phyloP scores from a whole-genome alignment of 208 protist species.

The Acanthamoeba triangularis region DNA sequence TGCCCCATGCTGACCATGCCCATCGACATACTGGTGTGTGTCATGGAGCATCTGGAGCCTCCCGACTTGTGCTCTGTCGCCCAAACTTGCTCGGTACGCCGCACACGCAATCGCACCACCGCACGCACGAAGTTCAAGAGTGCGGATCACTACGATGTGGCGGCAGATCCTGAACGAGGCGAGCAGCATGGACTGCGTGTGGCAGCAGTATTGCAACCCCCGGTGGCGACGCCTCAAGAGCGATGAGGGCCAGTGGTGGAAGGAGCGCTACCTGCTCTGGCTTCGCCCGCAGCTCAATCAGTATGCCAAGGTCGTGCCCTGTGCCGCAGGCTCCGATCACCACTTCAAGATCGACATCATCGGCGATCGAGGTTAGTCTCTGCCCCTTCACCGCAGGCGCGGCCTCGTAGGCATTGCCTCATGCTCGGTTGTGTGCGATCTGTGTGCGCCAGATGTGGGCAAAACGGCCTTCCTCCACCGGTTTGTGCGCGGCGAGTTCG shows the following conservation, averaged over 20 bases:
- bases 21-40: not conserved
- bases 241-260: not conserved
- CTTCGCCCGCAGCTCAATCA: not conserved
- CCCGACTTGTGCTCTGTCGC: not conserved
- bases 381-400: no score
- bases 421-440: no score
- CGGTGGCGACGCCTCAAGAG: not conserved
- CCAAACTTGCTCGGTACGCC: not conserved
- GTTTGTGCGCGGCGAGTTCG: not conserved
- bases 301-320: not conserved
- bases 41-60: not conserved
- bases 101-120: not conserved
- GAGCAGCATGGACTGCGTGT: not conserved
- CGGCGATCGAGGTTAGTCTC: not conserved
- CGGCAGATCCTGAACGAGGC: not conserved
- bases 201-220: conserved; percentile 6
- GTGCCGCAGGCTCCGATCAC: not conserved
- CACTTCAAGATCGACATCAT: not conserved
- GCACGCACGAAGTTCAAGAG: not conserved
- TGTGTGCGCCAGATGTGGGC: not conserved
- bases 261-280: conserved; percentile 20
- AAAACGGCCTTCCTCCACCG: not conserved
- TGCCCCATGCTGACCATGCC: not conserved
- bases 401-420: no score
- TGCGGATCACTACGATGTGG: not conserved